A percentile compares a stretch with the other conserved stretches of the same genome.
Conservation (phyloP, 305 asterid genomes). For the Fraxinus albicans region DNA sequence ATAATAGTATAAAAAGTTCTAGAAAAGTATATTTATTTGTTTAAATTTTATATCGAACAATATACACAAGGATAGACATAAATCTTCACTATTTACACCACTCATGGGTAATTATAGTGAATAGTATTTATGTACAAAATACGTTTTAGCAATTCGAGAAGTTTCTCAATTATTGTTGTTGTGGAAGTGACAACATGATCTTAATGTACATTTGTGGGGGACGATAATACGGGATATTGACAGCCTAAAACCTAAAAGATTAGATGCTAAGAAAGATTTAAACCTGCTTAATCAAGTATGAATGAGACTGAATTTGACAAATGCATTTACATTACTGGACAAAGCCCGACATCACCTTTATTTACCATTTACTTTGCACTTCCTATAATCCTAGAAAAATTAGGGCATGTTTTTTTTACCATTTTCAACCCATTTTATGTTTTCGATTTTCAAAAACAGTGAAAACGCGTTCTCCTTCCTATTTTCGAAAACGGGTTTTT, state of each 20-base stretch:
- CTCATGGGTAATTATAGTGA: neutral
- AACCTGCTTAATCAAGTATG: conserved; percentile 16
- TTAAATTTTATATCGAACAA: neutral
- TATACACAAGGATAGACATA: neutral
- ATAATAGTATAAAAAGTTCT: neutral
- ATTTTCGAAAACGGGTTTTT: too few species aligned
- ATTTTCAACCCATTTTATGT: too few species aligned
- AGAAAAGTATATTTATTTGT: too few species aligned
- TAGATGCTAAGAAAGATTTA: neutral
- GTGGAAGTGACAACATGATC: conserved; percentile 11
- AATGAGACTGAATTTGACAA: conserved; percentile 24
- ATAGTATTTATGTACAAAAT: neutral
- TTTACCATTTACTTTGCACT: neutral
- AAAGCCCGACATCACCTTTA: conserved; percentile 1
- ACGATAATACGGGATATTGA: neutral
- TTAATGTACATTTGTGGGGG: neutral
- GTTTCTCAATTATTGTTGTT: conserved; percentile 18
- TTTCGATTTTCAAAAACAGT: too few species aligned
- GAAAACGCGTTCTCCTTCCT: too few species aligned
- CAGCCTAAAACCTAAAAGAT: conserved; percentile 14
- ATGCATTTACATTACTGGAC: conserved; percentile 16
- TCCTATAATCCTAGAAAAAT: neutral
- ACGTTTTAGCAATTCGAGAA: neutral
- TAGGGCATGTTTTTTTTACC: too few species aligned
- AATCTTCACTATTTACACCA: conserved; percentile 15